Evolutionary conservation across 768 basidiomycete species (phyloP).

Genomic region (Sarcomyxa edulis): DNA sequence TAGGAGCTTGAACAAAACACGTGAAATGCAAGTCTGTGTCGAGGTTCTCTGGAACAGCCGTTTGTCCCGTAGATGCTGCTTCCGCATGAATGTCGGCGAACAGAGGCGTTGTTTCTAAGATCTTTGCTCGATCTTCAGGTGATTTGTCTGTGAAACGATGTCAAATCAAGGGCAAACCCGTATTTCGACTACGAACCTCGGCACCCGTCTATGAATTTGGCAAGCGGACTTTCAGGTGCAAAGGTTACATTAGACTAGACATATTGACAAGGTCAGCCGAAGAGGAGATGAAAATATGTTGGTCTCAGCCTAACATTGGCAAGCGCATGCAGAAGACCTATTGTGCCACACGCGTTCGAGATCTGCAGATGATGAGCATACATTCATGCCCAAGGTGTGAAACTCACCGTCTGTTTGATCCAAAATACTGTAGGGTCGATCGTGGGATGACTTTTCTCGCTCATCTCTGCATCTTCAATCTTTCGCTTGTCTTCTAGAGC

Average conservation of each 20-base stretch:
- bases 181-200: constrained; percentile 33
- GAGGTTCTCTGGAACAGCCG: constrained; percentile 52
- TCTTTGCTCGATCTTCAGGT: constrained; percentile 66
- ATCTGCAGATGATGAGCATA: constrained; percentile 47
- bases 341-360: constrained; percentile 82
- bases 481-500: constrained; percentile 42
- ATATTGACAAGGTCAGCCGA: neutral
- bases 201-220: constrained; percentile 61
- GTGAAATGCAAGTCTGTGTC: constrained; percentile 84
- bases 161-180: neutral
- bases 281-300: neutral
- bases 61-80: constrained; percentile 67
- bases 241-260: constrained; percentile 53
- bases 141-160: constrained; percentile 43
- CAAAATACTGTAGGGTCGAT: constrained; percentile 70
- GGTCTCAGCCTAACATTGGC: constrained; percentile 63
- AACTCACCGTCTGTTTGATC: constrained; percentile 83
- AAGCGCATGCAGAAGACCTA: constrained; percentile 79
- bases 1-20: constrained; percentile 73
- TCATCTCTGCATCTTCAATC: constrained; percentile 56
- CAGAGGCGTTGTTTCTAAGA: constrained; percentile 70
- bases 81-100: constrained; percentile 76
- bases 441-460: constrained; percentile 33
- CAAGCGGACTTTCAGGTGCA: constrained; percentile 51
- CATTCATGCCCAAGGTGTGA: neutral